These are phyloP conservation scores for Aspergillus candidus DNA, from an alignment of 2,329 filamentous ascomycete species.

Conservation along the genomic window DNA sequence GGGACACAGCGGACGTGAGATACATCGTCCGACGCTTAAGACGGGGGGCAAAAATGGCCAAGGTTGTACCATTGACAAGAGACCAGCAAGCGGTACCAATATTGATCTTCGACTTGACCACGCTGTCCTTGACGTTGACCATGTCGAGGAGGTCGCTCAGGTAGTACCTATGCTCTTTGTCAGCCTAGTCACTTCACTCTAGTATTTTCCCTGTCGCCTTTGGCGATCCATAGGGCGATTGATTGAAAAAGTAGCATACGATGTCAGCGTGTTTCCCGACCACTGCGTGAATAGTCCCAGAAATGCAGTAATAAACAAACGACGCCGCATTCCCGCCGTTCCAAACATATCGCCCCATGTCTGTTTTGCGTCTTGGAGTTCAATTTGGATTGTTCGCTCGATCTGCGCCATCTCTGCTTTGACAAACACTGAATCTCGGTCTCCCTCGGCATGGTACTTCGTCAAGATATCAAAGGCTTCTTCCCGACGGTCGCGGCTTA, in stretches of 20 bases:
- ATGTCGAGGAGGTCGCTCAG: conserved; percentile 29
- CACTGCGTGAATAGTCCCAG: conserved; percentile 37
- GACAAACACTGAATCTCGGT: conserved; percentile 47
- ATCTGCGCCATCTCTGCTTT: conserved; percentile 58
- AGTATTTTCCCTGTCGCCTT: too few relatives aligned
- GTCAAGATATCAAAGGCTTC: conserved; percentile 26
- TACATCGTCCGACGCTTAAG: conserved; percentile 43
- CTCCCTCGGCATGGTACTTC: conserved; percentile 49
- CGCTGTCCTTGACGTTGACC: conserved; percentile 33
- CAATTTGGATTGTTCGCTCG: conserved; percentile 49
- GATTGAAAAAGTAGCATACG: conserved; percentile 8
- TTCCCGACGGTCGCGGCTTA: conserved; percentile 22
- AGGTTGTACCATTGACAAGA: conserved; percentile 32
- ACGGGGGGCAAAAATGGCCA: conserved; percentile 37
- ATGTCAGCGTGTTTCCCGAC: conserved; percentile 32
- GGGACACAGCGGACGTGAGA: conserved; percentile 44
- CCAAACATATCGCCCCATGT: conserved; percentile 25
- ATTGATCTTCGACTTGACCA: conserved; percentile 37
- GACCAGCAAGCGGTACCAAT: conserved; percentile 37
- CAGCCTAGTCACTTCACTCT: conserved; percentile 18
- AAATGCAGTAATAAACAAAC: conserved; percentile 24
- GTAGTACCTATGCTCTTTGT: conserved; percentile 15
- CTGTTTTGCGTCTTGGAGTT: conserved; percentile 40
- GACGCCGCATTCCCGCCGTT: conserved; percentile 28
- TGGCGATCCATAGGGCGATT: neutral